Base-by-base conservation (phyloP, 2,329 filamentous ascomycete genomes). In the Celoporthe dispersa region DNA sequence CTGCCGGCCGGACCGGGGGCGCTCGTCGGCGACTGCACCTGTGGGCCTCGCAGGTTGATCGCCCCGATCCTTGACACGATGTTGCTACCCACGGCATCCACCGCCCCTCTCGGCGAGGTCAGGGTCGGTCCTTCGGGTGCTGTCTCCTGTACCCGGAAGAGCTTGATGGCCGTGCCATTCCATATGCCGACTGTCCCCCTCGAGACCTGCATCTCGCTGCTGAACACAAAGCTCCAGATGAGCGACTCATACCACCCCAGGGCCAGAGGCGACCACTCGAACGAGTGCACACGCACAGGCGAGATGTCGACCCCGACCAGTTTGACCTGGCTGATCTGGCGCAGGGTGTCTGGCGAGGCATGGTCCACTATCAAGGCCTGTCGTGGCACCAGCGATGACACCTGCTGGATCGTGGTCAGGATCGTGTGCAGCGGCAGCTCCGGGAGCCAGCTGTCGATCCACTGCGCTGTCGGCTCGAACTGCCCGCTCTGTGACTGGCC, bases 161-260 rank as follows among this genome's bases (percentile, higher is more conserved):
- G 84, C 78, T 91, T 92, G 79, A 99, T 93, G 2, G 85, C 85
- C 0, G 96, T 98, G 48, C 94, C 92, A 77, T 95, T 98, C 95
- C 96, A 99, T 1, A 98, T 90, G 9, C 96, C 95, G 41, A 94
- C 93, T 2, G 93, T 94, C 39, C 94, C 94, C 77, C 92, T 94
- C 0, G 91, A 89, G 37, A 95, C 89, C 70, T 94, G 90, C 90
- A 97, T 93, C 82, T 99, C 96, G 75, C 90, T 91, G 37, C 92
- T 90, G 79, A 98, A 98, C 67, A 98, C 90, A 75, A 98, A 93
- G 22, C 94, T 91, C 96, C 96, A 99, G 12, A 99, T 85, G 16
- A 98, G 85, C 6, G 93, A 95, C 80, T 98, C 94, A 79, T 98
- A 98, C 96, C 96, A 98, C 64, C 94, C 95, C 65, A 98, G 85